A percentile compares a stretch with the other conserved stretches of the same genome.
Evolutionary conservation across 2,329 filamentous ascomycete genomes (phyloP).

Genomic region (Neurospora crassa): DNA sequence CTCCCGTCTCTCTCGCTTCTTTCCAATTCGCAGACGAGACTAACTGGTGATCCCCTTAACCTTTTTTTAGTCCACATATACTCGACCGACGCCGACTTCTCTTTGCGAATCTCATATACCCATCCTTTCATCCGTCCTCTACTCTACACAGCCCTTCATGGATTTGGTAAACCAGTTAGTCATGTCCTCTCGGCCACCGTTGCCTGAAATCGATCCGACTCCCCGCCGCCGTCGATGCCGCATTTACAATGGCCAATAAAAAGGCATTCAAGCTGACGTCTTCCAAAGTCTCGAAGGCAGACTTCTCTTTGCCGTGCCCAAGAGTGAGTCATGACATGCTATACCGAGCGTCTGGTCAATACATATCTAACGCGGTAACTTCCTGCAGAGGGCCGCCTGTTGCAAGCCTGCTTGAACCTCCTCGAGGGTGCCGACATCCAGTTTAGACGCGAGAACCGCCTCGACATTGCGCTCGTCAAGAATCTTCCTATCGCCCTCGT

Average conservation of each 20-base stretch:
- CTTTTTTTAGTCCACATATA: neutral
- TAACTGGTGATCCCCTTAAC: neutral
- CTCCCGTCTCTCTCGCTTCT: neutral
- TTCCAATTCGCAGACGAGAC: neutral
- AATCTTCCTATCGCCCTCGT: slow-evolving; percentile 92
- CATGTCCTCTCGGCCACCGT: slow-evolving; percentile 7
- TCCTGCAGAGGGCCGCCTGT: slow-evolving; percentile 74
- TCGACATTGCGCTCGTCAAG: slow-evolving; percentile 96
- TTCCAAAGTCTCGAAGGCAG: slow-evolving; percentile 72
- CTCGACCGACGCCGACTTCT: neutral
- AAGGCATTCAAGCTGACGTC: slow-evolving; percentile 26
- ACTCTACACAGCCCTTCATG: slow-evolving; percentile 25
- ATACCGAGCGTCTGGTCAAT: neutral
- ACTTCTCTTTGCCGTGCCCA: slow-evolving; percentile 93
- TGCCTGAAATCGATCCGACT: neutral
- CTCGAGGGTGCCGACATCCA: slow-evolving; percentile 92
- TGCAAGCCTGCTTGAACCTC: slow-evolving; percentile 79
- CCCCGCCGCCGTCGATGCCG: neutral
- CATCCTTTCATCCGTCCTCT: slow-evolving; percentile 2
- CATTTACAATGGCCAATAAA: neutral
- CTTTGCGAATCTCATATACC: neutral
- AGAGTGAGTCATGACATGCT: slow-evolving; percentile 57
- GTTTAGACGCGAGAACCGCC: slow-evolving; percentile 86
- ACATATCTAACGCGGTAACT: slow-evolving; percentile 14
- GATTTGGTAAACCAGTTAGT: slow-evolving; percentile 46